Evolutionary conservation across 2,329 filamentous ascomycete genomes (phyloP).

Genomic region (Aspergillus fijiensis): DNA sequence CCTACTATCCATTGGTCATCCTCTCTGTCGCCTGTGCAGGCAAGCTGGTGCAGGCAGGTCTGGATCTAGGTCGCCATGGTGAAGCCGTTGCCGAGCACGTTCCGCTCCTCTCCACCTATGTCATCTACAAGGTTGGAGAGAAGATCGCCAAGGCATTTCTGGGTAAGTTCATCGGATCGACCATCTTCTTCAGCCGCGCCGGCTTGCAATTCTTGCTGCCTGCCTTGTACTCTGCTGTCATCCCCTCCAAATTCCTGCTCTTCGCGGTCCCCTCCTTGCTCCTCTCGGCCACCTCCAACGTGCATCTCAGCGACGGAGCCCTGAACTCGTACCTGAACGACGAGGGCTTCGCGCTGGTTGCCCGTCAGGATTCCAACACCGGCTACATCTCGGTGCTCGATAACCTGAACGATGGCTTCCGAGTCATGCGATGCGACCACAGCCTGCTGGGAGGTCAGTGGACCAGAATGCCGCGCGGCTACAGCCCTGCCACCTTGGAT

Average conservation of each 20-base stretch:
- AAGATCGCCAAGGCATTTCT: slow-evolving; percentile 44
- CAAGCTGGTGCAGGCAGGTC: slow-evolving; percentile 59
- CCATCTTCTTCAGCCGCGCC: slow-evolving; percentile 66
- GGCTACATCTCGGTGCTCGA: slow-evolving; percentile 92
- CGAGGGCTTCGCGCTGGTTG: slow-evolving; percentile 72
- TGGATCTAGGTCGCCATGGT: slow-evolving; percentile 57
- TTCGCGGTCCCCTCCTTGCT: slow-evolving; percentile 68
- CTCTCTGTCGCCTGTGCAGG: slow-evolving; percentile 65
- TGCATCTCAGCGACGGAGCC: slow-evolving; percentile 64
- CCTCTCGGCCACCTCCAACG: slow-evolving; percentile 66
- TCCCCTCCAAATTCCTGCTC: slow-evolving; percentile 67
- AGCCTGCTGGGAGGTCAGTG: slow-evolving; percentile 92
- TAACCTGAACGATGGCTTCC: slow-evolving; percentile 67
- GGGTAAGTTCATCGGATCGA: slow-evolving; percentile 58
- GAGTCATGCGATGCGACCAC: slow-evolving; percentile 88
- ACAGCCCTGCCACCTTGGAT: slow-evolving; percentile 64
- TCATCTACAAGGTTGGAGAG: slow-evolving; percentile 57
- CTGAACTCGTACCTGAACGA: slow-evolving; percentile 66
- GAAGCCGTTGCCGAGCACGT: slow-evolving; percentile 61
- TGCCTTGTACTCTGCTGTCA: slow-evolving; percentile 62
- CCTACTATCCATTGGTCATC: slow-evolving; percentile 67
- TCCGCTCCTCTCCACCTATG: slow-evolving; percentile 66
- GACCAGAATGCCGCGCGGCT: slow-evolving; percentile 56
- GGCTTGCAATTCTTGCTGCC: slow-evolving; percentile 70
- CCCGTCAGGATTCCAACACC: slow-evolving; percentile 80